These are phyloP conservation scores for Fusarium nodosum DNA, from an alignment of 2,329 filamentous ascomycete genomes.

Conservation along the genomic window DNA sequence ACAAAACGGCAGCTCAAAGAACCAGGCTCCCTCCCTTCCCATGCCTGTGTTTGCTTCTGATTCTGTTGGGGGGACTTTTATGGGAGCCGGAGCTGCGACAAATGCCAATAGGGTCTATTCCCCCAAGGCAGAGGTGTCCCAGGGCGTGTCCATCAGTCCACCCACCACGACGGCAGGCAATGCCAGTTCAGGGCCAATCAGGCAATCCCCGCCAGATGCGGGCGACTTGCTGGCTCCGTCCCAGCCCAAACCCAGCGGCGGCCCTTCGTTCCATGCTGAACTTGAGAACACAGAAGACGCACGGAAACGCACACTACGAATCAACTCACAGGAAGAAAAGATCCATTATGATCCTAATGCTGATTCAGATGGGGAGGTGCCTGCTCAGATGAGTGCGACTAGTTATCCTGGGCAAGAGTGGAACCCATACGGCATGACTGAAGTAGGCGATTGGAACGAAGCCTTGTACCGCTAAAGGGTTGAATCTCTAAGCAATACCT, in stretches of 20 bases:
- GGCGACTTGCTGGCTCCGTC: constrained; percentile 19
- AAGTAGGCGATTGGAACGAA: constrained; percentile 50
- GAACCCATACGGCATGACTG: constrained; percentile 66
- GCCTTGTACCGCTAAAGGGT: background rate
- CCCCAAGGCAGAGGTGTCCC: constrained; percentile 18
- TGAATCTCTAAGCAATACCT: background rate
- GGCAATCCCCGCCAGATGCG: constrained; percentile 23
- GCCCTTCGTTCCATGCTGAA: constrained; percentile 51
- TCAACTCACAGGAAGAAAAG: constrained; percentile 67
- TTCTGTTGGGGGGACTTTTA: background rate
- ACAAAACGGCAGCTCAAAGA: constrained; percentile 23
- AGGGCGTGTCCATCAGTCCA: constrained; percentile 40
- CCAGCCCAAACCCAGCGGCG: constrained; percentile 16
- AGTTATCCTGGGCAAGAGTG: constrained; percentile 80
- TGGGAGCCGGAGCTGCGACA: constrained; percentile 2
- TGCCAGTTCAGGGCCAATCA: constrained; percentile 29
- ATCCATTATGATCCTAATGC: constrained; percentile 60
- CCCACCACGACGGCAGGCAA: constrained; percentile 23
- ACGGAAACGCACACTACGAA: constrained; percentile 60
- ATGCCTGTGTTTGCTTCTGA: constrained; percentile 14
- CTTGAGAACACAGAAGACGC: constrained; percentile 61
- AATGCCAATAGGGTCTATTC: constrained; percentile 2
- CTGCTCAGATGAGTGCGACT: constrained; percentile 74
- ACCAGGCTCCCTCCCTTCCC: constrained; percentile 10
- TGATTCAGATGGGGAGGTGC: constrained; percentile 49